Evolutionary conservation across 306 rosid genomes (phyloP).

Genomic region (Castanea crenata): DNA sequence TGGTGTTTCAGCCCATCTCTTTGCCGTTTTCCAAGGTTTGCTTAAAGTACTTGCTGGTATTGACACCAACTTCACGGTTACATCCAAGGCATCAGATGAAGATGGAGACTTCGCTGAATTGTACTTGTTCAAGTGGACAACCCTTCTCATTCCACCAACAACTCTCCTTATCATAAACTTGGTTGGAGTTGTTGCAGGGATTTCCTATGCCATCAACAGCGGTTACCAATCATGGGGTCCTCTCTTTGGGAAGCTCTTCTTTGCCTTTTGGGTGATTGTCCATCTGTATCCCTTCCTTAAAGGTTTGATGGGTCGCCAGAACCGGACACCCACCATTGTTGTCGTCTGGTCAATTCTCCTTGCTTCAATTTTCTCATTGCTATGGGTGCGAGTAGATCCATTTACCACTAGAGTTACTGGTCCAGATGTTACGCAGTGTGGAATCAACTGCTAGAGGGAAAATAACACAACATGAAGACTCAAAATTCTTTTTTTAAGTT

Average conservation of each 20-base stretch:
- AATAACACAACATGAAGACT: conserved; percentile 8
- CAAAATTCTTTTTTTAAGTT: not conserved
- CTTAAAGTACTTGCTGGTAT: conserved; percentile 95
- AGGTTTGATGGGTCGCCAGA: conserved; percentile 99
- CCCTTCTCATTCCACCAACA: conserved; percentile 92
- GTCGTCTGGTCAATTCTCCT: conserved; percentile 91
- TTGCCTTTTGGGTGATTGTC: conserved; percentile 96
- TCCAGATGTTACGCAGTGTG: conserved; percentile 75
- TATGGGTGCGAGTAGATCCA: conserved; percentile 90
- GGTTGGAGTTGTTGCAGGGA: conserved; percentile 91
- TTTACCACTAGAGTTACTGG: conserved; percentile 85
- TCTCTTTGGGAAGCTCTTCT: conserved; percentile 92
- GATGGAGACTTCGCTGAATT: conserved; percentile 87
- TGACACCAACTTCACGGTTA: conserved; percentile 97
- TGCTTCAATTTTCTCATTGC: conserved; percentile 88
- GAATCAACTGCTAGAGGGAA: conserved; percentile 81
- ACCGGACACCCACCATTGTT: conserved; percentile 89
- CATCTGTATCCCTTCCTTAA: conserved; percentile 97
- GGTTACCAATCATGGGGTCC: conserved; percentile 99
- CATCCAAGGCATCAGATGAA: conserved; percentile 95
- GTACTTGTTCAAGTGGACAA: conserved; percentile 98
- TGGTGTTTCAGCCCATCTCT: conserved; percentile 94
- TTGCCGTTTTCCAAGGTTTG: conserved; percentile 89
- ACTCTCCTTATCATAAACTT: conserved; percentile 89
- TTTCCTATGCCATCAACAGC: conserved; percentile 86